Evolutionary conservation across 805 yeast species (phyloP), one percentile per base, ranked within the genome.

Genomic region (Suhomyces emberorum): DNA sequence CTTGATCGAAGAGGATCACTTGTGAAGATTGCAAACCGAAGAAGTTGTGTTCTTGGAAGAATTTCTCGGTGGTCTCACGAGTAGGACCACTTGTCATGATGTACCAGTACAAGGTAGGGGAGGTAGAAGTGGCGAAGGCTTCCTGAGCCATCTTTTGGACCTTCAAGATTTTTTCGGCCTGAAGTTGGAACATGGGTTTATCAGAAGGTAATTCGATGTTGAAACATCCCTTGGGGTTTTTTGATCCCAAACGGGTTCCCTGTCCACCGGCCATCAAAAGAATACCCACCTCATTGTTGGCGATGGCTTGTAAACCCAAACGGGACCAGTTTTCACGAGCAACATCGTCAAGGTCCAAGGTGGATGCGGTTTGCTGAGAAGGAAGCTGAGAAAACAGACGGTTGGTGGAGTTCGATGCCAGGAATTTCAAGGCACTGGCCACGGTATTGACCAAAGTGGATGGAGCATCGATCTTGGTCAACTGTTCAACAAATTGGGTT

Each of bases 231-330:
- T 93, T 93, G 24, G 99, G 99, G 17, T 69, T 77, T 3, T 79
- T 66, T 1, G 96, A 88, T 1, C 98, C 98, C 37, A 93, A 70
- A 44, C 99, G 74, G 6, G 97, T 85, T 21, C 99, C 99, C 61
- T 93, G 98, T 33, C 99, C 99, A 38, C 99, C 99, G 9, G 99
- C 97, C 85, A 93, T 83, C 35, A 93, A 69, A 28, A 93, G 70
- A 4, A 93, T 91, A 22, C 88, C 98, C 16, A 91, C 98, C 52
- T 83, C 77, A 45, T 82, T 82, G 10, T 68, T 59, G 12, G 76
- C 59, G 36, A 93, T 81, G 20, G 91, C 84, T 17, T 77, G 65
- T 12, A 81, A 59, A 10, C 98, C 99, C 11, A 63, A 28, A 2
- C 59, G 38, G 15, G 51, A 47, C 77, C 82, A 83, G 10, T 49